Conservation (phyloP, 176 grass and related monocot species). For the Triticum monococcum region DNA sequence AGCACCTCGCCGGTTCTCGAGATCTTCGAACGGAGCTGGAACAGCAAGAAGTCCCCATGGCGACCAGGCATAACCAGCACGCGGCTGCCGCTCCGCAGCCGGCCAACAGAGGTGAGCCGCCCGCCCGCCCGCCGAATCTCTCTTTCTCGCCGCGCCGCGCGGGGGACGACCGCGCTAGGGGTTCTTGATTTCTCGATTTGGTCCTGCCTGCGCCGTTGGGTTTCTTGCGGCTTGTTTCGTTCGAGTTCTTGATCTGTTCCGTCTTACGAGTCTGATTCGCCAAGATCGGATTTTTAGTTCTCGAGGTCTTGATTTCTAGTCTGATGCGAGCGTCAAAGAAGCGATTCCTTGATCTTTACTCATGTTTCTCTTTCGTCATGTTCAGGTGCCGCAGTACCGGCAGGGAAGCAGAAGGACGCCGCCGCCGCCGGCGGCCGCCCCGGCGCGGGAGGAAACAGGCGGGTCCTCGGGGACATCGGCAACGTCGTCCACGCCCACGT, state of each 20-base stretch:
- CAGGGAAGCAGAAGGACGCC: constrained; percentile 48
- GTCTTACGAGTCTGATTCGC: background rate
- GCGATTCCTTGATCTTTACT: background rate
- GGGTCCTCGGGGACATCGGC: constrained; percentile 66
- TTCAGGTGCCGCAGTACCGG: constrained; percentile 33
- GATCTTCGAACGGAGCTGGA: background rate
- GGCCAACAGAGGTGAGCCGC: constrained; percentile 37
- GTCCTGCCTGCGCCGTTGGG: background rate
- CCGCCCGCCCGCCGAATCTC: background rate
- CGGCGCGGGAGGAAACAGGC: constrained; percentile 31
- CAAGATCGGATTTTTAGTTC: background rate
- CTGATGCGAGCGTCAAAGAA: background rate
- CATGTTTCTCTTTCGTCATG: background rate
- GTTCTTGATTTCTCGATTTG: constrained; percentile 10
- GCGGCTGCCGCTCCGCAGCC: constrained; percentile 49
- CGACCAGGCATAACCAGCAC: constrained; percentile 53
- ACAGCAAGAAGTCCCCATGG: constrained; percentile 42
- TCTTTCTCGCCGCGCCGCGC: background rate
- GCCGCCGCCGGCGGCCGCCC: background rate
- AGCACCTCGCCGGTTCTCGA: background rate
- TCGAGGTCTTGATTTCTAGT: too few relatives aligned
- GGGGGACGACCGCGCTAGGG: background rate
- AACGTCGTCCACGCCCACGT: constrained; percentile 41
- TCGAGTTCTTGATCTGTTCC: constrained; percentile 4
- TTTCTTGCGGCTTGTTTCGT: background rate